phyloP scores from a whole-genome alignment of 495 filamentous ascomycete species.

The Talaromyces ruber region DNA sequence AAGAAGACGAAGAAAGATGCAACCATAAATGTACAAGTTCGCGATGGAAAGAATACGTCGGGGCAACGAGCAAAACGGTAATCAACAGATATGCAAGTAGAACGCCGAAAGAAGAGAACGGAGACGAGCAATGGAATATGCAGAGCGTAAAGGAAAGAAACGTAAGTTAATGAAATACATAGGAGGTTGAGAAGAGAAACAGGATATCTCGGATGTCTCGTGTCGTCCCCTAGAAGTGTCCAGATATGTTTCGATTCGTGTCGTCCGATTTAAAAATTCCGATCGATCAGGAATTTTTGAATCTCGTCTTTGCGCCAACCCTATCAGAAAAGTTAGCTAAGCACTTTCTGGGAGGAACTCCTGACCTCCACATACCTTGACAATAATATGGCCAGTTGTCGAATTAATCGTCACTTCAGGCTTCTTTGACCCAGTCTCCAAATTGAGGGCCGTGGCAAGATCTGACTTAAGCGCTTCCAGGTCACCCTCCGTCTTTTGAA shows the following conservation, averaged over 20 bases:
- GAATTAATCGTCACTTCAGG: conserved; percentile 47
- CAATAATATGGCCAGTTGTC: conserved; percentile 53
- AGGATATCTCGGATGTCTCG: not conserved
- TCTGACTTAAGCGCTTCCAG: conserved; percentile 42
- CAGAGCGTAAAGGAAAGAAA: conserved; percentile 7
- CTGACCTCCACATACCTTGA: conserved; percentile 42
- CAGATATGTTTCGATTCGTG: not conserved
- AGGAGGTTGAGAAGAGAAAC: conserved; percentile 8
- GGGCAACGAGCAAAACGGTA: not conserved
- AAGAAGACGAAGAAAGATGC: not conserved
- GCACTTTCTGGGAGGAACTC: not conserved
- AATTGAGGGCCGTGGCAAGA: conserved; percentile 35
- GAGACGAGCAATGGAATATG: conserved; percentile 8
- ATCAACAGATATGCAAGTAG: conserved; percentile 2
- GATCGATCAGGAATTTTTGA: conserved; percentile 34
- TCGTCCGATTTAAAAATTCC: not conserved
- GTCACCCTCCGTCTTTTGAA: conserved; percentile 76
- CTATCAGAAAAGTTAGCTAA: conserved; percentile 13
- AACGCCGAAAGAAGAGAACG: conserved; percentile 4
- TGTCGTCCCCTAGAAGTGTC: not conserved
- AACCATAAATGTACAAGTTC: conserved; percentile 7
- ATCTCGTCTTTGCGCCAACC: conserved; percentile 46
- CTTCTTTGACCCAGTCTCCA: conserved; percentile 33
- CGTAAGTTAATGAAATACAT: conserved; percentile 6
- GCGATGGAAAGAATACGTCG: not conserved